Evolutionary conservation across 2,329 filamentous ascomycete genomes (phyloP).

Genomic region (Sclerotinia borealis): DNA sequence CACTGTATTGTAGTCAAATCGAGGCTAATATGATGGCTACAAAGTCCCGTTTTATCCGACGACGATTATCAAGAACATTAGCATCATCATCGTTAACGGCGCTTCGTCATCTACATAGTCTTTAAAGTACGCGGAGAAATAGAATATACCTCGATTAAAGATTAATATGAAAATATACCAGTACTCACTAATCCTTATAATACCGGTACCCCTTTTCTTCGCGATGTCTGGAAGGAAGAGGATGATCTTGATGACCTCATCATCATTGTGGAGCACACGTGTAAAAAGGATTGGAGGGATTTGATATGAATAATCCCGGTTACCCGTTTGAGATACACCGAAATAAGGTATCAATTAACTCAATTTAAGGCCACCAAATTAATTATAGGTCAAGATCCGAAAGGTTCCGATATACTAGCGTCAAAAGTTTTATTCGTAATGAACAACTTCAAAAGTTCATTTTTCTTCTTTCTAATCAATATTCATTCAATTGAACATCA

Average conservation of each 20-base stretch:
- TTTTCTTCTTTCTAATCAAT: constrained; percentile 5
- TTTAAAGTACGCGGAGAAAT: not conserved
- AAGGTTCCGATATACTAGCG: constrained; percentile 5
- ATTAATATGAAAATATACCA: not conserved
- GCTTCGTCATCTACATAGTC: not conserved
- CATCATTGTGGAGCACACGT: not conserved
- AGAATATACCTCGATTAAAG: not conserved
- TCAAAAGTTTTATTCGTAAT: constrained; percentile 10
- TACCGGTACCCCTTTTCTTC: not conserved
- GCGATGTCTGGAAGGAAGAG: no score
- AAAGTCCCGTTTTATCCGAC: not conserved
- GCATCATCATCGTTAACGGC: not conserved
- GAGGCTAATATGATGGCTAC: not conserved
- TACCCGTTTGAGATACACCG: not conserved
- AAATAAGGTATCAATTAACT: not conserved
- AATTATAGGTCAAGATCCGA: constrained; percentile 4
- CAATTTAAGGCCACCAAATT: not conserved
- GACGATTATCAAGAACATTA: not conserved
- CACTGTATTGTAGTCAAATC: no score
- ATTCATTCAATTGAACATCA: not conserved
- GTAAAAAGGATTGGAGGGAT: not conserved
- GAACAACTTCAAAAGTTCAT: not conserved
- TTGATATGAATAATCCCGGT: not conserved
- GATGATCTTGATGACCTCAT: not conserved
- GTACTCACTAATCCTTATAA: not conserved